Percentiles rank a stretch among this genome's conserved stretches.
phyloP scores from a whole-genome alignment of 306 rosid genomes.

The Vigna nakashimae region DNA sequence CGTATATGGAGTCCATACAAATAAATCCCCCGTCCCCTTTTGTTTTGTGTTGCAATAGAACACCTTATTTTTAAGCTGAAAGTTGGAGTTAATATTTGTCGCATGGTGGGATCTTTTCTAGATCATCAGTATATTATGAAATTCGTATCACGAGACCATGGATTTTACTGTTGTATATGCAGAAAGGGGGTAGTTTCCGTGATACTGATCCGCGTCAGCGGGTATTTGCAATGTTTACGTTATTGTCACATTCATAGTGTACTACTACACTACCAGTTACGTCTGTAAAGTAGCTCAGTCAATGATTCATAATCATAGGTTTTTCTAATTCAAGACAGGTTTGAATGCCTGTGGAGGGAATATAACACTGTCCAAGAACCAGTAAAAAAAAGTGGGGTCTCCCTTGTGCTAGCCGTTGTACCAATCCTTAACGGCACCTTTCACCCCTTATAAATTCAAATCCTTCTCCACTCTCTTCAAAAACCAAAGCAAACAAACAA shows the following conservation, averaged over 20 bases:
- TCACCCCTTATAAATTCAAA: slow-evolving; percentile 52
- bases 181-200: neutral
- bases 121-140: neutral
- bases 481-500: slow-evolving; percentile 12
- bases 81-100: no score
- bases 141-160: neutral
- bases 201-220: neutral
- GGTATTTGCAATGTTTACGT: neutral
- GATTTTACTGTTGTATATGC: neutral
- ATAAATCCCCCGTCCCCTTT: neutral
- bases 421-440: slow-evolving; percentile 59
- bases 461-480: slow-evolving; percentile 15
- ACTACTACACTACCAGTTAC: neutral
- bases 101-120: no score
- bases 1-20: no score
- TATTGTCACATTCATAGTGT: no score
- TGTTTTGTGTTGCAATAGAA: neutral
- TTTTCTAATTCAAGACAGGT: slow-evolving; percentile 32
- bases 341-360: slow-evolving; percentile 65
- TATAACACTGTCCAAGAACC: slow-evolving; percentile 34
- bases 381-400: slow-evolving; percentile 50
- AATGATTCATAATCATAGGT: slow-evolving; percentile 35
- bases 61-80: no score
- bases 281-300: neutral
- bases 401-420: slow-evolving; percentile 66